A percentile compares a stretch with the other conserved stretches of the same genome.
Conservation (phyloP, 495 filamentous ascomycete genomes). For the Xeromyces bisporus region DNA sequence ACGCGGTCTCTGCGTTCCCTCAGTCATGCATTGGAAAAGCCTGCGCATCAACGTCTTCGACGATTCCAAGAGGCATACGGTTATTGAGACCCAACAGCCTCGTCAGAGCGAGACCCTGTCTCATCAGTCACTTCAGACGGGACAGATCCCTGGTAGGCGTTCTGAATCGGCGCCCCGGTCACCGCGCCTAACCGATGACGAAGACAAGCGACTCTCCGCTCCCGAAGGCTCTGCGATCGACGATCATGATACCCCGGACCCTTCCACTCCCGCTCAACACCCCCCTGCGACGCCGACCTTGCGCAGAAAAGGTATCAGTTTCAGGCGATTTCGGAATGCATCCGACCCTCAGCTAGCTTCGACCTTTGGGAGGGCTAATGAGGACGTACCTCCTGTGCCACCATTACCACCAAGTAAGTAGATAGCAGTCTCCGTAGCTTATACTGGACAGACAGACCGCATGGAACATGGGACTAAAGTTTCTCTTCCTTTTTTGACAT, state of each 20-base stretch:
- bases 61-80: constrained; percentile 23
- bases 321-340: constrained; percentile 81
- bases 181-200: constrained; percentile 6
- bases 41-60: constrained; percentile 23
- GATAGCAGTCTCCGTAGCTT: constrained; percentile 1
- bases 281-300: constrained; percentile 12
- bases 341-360: constrained; percentile 85
- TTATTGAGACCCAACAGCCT: constrained; percentile 17
- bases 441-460: background rate
- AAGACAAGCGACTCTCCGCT: constrained; percentile 6
- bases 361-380: constrained; percentile 52
- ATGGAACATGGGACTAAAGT: background rate
- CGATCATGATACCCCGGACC: constrained; percentile 1
- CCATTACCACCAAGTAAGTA: constrained; percentile 53
- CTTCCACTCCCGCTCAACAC: constrained; percentile 5
- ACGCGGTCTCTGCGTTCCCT: constrained; percentile 6
- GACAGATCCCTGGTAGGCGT: constrained; percentile 14
- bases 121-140: constrained; percentile 19
- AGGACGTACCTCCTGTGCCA: constrained; percentile 54
- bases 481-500: constrained; percentile 3
- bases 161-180: constrained; percentile 26
- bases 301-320: constrained; percentile 55
- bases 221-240: constrained; percentile 6
- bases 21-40: constrained; percentile 33
- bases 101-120: constrained; percentile 24